phyloP scores from a whole-genome alignment of 805 yeast species.

The Spathaspora hagerdaliae region DNA sequence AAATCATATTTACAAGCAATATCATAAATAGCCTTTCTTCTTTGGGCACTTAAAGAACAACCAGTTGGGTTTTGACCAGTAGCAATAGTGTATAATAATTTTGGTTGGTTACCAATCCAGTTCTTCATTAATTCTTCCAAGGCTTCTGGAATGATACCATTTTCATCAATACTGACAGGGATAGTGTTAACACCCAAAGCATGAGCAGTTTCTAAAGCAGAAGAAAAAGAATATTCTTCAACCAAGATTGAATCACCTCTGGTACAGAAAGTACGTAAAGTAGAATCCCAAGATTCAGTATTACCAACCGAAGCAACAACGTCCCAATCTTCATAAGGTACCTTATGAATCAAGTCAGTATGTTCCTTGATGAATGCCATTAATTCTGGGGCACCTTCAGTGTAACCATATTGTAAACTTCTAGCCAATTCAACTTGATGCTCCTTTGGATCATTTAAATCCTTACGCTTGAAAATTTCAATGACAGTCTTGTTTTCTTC shows the following conservation, averaged over 20 bases:
- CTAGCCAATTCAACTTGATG: slow-evolving; percentile 69
- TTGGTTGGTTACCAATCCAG: slow-evolving; percentile 80
- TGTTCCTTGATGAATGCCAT: slow-evolving; percentile 70
- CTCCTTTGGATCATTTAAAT: slow-evolving; percentile 13
- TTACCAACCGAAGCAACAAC: slow-evolving; percentile 72
- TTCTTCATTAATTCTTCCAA: slow-evolving; percentile 56
- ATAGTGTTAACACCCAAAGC: slow-evolving; percentile 66
- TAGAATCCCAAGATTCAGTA: slow-evolving; percentile 87
- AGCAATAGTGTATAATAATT: slow-evolving; percentile 82
- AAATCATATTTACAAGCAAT: slow-evolving; percentile 84
- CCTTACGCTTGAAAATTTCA: slow-evolving; percentile 30
- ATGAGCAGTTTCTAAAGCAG: slow-evolving; percentile 77
- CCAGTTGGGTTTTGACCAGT: slow-evolving; percentile 99
- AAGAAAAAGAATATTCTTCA: slow-evolving; percentile 79
- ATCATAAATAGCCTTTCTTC: slow-evolving; percentile 73
- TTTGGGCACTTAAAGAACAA: slow-evolving; percentile 67
- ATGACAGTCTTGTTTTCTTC: slow-evolving; percentile 37
- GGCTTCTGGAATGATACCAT: slow-evolving; percentile 73
- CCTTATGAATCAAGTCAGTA: slow-evolving; percentile 48
- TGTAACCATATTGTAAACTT: slow-evolving; percentile 88
- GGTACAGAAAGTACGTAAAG: slow-evolving; percentile 69
- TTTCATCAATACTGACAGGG: slow-evolving; percentile 74
- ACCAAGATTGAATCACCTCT: slow-evolving; percentile 80
- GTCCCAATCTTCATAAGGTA: slow-evolving; percentile 63
- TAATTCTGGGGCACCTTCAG: slow-evolving; percentile 77